A percentile compares a stretch with the other conserved stretches of the same genome.
phyloP scores from a whole-genome alignment of 495 filamentous ascomycete species.

The Penicillium riverlandense region DNA sequence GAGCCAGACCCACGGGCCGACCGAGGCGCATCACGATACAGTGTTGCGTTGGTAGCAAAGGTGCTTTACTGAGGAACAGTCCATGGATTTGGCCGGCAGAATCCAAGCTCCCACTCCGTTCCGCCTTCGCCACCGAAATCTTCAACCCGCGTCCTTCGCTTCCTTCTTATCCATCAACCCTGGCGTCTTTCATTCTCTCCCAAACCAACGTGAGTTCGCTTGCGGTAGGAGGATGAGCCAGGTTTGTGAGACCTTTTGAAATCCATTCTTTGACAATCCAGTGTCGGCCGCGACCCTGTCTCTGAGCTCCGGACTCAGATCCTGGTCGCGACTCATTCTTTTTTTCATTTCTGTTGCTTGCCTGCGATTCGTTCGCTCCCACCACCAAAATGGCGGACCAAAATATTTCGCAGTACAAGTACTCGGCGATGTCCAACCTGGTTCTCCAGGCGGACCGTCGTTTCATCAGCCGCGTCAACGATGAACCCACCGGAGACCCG shows the following conservation, averaged over 20 bases:
- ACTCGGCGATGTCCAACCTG: conserved; percentile 99
- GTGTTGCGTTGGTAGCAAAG: conserved; percentile 8
- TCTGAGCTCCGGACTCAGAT: conserved; percentile 31
- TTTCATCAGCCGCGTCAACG: conserved; percentile 83
- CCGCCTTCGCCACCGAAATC: conserved; percentile 40
- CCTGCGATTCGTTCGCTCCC: conserved; percentile 2
- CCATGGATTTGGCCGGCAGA: conserved; percentile 10
- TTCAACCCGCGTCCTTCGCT: conserved; percentile 21
- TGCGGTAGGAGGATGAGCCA: conserved; percentile 35
- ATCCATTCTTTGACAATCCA: neutral
- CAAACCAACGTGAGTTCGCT: conserved; percentile 16
- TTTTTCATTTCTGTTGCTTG: conserved; percentile 9
- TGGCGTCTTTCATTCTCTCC: conserved; percentile 22
- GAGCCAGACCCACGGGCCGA: too few relatives aligned
- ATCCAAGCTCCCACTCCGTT: conserved; percentile 22
- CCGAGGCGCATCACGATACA: too few relatives aligned
- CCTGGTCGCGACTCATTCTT: conserved; percentile 24
- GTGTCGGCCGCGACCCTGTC: conserved; percentile 13
- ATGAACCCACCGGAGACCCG: conserved; percentile 94
- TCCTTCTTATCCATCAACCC: conserved; percentile 15
- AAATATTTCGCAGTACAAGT: conserved; percentile 98
- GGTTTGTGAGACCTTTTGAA: conserved; percentile 32
- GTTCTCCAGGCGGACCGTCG: conserved; percentile 98
- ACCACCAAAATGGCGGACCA: conserved; percentile 72
- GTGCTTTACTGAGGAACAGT: conserved; percentile 14